phyloP scores from a whole-genome alignment of 768 basidiomycete genomes.

The Gloeostereum incarnatum region DNA sequence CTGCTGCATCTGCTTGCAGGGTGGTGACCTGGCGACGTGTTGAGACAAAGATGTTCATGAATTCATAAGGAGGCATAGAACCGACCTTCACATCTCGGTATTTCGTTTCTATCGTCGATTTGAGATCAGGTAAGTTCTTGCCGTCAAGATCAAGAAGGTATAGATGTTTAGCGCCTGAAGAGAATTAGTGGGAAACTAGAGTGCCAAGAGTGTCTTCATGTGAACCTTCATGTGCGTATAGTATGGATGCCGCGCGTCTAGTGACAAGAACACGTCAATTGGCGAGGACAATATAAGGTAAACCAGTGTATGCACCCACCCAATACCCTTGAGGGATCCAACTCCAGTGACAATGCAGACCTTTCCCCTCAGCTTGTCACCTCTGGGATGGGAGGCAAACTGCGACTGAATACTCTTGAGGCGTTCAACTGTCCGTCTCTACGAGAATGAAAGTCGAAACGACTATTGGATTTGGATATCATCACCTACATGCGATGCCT shows the following conservation, averaged over 20 bases:
- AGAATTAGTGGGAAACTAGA: conserved; percentile 1
- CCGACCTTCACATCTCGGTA: conserved; percentile 78
- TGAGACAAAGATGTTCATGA: not conserved
- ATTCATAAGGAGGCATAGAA: not conserved
- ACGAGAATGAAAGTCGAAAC: too few species aligned
- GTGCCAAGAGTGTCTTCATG: conserved; percentile 4
- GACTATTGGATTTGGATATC: too few species aligned
- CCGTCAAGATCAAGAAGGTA: conserved; percentile 67
- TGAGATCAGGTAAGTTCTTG: conserved; percentile 61
- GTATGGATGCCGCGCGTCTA: conserved; percentile 64
- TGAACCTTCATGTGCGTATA: conserved; percentile 74
- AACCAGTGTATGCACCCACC: conserved; percentile 42
- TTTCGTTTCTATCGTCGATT: conserved; percentile 50
- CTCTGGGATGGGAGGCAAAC: conserved; percentile 41
- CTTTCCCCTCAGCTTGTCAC: conserved; percentile 57
- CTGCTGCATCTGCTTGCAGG: conserved; percentile 76
- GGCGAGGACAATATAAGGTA: conserved; percentile 5
- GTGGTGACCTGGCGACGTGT: conserved; percentile 58
- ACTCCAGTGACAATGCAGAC: conserved; percentile 87
- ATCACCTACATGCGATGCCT: too few species aligned
- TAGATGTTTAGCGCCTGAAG: conserved; percentile 62
- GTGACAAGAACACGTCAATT: conserved; percentile 4
- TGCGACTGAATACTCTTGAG: conserved; percentile 62
- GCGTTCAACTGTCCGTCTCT: too few species aligned
- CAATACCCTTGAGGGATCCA: conserved; percentile 81